phyloP scores from a whole-genome alignment of 2,329 filamentous ascomycete genomes.

The Beauveria bassiana region DNA sequence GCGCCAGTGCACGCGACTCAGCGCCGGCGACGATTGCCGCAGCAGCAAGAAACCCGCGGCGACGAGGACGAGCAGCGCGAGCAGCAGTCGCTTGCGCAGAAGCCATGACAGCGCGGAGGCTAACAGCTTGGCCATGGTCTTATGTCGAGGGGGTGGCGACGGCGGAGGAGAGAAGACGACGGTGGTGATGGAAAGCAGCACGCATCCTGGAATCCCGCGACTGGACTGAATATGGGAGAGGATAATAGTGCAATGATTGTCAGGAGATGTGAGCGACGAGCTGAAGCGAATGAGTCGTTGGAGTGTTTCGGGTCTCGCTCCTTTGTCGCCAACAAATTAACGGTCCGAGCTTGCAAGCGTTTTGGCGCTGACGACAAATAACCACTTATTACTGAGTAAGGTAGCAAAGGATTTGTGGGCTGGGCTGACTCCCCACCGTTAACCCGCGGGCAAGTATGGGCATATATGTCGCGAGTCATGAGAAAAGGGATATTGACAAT shows the following conservation, averaged over 20 bases:
- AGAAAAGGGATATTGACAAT: too few species aligned
- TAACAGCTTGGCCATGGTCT: not conserved
- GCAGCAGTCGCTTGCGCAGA: conserved; percentile 1
- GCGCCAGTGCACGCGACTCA: conserved; percentile 9
- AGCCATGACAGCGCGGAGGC: not conserved
- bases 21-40: not conserved
- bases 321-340: too few species aligned
- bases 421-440: too few species aligned
- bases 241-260: too few species aligned
- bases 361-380: too few species aligned
- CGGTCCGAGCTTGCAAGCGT: too few species aligned
- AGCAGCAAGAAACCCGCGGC: not conserved
- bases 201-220: not conserved
- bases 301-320: too few species aligned
- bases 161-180: not conserved
- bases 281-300: not conserved
- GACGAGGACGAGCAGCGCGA: not conserved
- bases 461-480: too few species aligned
- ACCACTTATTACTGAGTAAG: too few species aligned
- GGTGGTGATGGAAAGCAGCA: not conserved
- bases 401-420: too few species aligned
- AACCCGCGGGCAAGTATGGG: too few species aligned
- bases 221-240: too few species aligned
- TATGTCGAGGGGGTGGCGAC: not conserved
- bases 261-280: not conserved